Conservation (phyloP, 129 eudicot genomes). For the Tagetes erecta region DNA sequence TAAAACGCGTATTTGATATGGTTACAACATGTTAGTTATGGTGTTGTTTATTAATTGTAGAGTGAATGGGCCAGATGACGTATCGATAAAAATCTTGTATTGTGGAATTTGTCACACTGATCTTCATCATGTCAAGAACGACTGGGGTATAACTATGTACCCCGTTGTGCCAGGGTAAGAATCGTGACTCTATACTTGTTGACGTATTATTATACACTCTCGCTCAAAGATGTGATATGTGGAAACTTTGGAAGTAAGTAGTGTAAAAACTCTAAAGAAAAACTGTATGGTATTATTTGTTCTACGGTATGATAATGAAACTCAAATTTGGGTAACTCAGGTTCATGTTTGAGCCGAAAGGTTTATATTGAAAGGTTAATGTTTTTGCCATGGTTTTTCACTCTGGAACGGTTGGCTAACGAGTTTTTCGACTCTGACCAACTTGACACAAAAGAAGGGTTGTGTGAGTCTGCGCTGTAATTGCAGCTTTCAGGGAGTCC, state of each 20-base stretch:
- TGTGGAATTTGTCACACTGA: slow-evolving; percentile 95
- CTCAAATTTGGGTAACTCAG: too few species aligned
- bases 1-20: neutral
- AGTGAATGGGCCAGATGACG: slow-evolving; percentile 76
- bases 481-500: too few species aligned
- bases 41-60: slow-evolving; percentile 30
- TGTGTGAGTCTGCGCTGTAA: too few species aligned
- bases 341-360: too few species aligned
- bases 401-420: too few species aligned
- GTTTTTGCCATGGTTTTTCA: too few species aligned
- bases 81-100: slow-evolving; percentile 71
- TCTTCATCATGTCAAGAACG: slow-evolving; percentile 60
- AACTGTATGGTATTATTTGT: too few species aligned
- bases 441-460: too few species aligned
- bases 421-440: too few species aligned
- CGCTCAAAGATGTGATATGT: neutral
- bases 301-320: too few species aligned
- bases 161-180: slow-evolving; percentile 93
- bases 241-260: neutral
- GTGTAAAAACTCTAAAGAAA: neutral
- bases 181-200: neutral
- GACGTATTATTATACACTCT: neutral
- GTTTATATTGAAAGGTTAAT: too few species aligned
- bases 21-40: neutral
- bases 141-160: slow-evolving; percentile 88